Conservation (phyloP, 2,329 filamentous ascomycete species). For the Apiospora malaysiana region DNA sequence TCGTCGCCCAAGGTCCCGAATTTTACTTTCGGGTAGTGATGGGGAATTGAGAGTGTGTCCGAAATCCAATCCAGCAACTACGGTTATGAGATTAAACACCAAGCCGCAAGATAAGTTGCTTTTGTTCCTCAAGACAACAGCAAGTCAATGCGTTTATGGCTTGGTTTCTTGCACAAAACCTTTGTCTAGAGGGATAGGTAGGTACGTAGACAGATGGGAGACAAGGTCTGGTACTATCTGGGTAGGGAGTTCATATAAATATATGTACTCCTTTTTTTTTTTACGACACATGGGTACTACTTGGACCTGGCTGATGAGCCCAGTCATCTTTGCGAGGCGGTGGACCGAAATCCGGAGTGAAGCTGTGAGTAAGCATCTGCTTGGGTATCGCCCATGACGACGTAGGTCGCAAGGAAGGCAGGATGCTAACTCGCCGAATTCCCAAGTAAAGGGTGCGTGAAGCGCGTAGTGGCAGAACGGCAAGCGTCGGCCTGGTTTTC, state of each 20-base stretch:
- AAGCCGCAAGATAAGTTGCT: background rate
- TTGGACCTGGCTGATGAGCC: background rate
- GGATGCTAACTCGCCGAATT: background rate
- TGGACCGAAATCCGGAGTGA: slow-evolving; percentile 8
- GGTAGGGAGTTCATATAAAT: background rate
- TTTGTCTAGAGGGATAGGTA: background rate
- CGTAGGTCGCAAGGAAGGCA: background rate
- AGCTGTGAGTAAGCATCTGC: background rate
- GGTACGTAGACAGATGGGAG: background rate
- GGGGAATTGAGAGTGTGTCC: background rate
- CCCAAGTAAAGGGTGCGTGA: background rate
- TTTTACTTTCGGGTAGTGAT: background rate
- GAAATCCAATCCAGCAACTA: background rate
- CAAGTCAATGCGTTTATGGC: slow-evolving; percentile 1
- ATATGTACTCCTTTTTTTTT: too few relatives aligned
- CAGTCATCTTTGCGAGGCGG: slow-evolving; percentile 12
- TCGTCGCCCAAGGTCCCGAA: slow-evolving; percentile 3
- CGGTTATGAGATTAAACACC: slow-evolving; percentile 9
- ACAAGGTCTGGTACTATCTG: too few relatives aligned
- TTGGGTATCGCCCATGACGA: background rate
- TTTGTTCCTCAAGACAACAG: background rate
- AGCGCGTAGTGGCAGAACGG: background rate
- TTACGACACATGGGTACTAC: background rate
- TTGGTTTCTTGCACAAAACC: background rate
- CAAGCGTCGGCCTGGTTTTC: slow-evolving; percentile 3